Evolutionary conservation across 2,329 filamentous ascomycete genomes (phyloP).

Genomic region (Fusarium sp.): DNA sequence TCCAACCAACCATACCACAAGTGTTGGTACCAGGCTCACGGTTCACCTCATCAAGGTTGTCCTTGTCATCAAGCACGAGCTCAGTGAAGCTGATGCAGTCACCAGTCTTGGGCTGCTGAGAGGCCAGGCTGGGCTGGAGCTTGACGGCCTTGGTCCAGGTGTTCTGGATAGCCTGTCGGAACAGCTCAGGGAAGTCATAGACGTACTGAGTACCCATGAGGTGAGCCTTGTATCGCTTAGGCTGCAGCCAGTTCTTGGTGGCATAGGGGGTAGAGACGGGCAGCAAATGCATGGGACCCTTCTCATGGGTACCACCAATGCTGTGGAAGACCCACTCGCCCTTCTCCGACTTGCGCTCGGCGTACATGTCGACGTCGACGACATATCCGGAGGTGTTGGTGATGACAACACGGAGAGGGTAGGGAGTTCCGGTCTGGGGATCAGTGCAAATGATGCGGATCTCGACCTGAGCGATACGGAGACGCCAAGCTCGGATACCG

Average conservation of each 20-base stretch:
- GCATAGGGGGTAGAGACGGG: slow-evolving; percentile 92
- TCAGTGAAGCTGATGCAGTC: slow-evolving; percentile 96
- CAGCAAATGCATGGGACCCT: slow-evolving; percentile 93
- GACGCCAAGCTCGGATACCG: slow-evolving; percentile 92
- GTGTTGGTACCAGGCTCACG: slow-evolving; percentile 95
- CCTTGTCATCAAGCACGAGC: slow-evolving; percentile 92
- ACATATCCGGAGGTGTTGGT: slow-evolving; percentile 99
- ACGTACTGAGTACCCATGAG: slow-evolving; percentile 99
- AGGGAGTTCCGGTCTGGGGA: slow-evolving; percentile 81
- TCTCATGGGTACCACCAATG: slow-evolving; percentile 93
- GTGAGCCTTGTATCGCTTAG: slow-evolving; percentile 99
- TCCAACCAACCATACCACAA: slow-evolving; percentile 98
- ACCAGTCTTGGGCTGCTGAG: slow-evolving; percentile 85
- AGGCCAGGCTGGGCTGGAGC: slow-evolving; percentile 77
- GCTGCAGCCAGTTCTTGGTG: slow-evolving; percentile 98
- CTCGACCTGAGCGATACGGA: slow-evolving; percentile 96
- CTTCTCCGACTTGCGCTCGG: slow-evolving; percentile 97
- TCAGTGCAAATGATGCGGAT: slow-evolving; percentile 99
- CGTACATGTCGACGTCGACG: slow-evolving; percentile 97
- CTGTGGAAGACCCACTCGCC: slow-evolving; percentile 99
- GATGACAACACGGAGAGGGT: slow-evolving; percentile 94
- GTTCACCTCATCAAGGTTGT: slow-evolving; percentile 91
- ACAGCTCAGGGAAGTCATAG: slow-evolving; percentile 99
- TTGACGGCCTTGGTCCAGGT: slow-evolving; percentile 83
- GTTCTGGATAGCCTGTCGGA: slow-evolving; percentile 98